Percentiles rank a stretch among this genome's conserved stretches.
Conservation (phyloP, 306 rosid genomes). For the Inga oerstediana region DNA sequence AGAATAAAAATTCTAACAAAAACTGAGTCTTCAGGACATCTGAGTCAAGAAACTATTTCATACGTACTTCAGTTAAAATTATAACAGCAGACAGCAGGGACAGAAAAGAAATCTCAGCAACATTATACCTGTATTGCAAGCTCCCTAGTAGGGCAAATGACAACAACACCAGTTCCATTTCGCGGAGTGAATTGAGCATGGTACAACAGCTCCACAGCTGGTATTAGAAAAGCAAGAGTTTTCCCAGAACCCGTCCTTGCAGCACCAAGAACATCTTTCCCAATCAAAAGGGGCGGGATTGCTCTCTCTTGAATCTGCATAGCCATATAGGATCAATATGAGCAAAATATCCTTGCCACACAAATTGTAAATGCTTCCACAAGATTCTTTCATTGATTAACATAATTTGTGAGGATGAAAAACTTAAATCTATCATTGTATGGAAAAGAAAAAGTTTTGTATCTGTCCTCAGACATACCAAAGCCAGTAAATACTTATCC, state of each 20-base stretch:
- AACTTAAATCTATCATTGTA: background rate
- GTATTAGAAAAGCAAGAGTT: constrained; percentile 90
- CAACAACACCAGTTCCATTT: constrained; percentile 78
- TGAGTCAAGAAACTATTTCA: background rate
- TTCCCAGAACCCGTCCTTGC: constrained; percentile 98
- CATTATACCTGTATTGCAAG: constrained; percentile 88
- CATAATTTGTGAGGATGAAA: background rate
- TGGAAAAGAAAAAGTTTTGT: background rate
- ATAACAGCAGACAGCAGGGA: background rate
- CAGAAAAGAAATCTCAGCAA: background rate
- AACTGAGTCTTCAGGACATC: background rate
- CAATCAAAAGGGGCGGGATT: constrained; percentile 68
- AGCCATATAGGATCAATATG: constrained; percentile 18
- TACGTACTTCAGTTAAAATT: background rate
- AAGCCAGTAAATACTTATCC: background rate
- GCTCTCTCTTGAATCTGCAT: constrained; percentile 86
- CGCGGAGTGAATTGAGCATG: constrained; percentile 62
- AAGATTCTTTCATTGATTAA: background rate
- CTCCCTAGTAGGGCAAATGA: constrained; percentile 94
- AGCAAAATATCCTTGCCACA: background rate
- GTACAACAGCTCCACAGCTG: constrained; percentile 80
- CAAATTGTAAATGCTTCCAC: background rate
- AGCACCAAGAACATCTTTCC: constrained; percentile 91
- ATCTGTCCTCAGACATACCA: background rate
- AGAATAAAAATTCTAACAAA: background rate